Evolutionary conservation across 1,284 basidiomycete genomes (phyloP).

Genomic region (Puccinia sorghi): DNA sequence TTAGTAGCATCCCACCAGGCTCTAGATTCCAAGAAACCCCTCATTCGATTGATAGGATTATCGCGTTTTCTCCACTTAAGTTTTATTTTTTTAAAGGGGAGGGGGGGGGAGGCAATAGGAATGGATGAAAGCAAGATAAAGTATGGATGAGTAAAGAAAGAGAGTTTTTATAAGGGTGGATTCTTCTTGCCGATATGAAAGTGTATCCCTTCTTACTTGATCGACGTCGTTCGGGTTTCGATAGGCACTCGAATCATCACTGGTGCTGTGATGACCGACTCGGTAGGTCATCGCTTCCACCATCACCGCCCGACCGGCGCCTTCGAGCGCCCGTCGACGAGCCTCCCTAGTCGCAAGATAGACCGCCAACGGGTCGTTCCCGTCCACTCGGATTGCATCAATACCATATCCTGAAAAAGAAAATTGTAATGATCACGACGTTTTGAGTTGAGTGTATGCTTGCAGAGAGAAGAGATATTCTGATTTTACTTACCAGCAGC

Average conservation of each 20-base stretch:
- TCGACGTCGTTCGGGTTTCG: constrained; percentile 80
- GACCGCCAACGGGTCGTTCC: constrained; percentile 89
- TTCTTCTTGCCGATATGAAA: background rate
- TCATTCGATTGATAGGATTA: constrained; percentile 82
- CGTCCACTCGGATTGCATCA: constrained; percentile 68
- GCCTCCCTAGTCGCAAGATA: constrained; percentile 78
- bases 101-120: background rate
- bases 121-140: background rate
- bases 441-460: too few species aligned
- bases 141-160: background rate
- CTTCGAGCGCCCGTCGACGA: constrained; percentile 71
- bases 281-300: constrained; percentile 92
- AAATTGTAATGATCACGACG: too few species aligned
- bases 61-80: constrained; percentile 62
- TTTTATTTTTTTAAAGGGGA: constrained; percentile 13
- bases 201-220: constrained; percentile 59
- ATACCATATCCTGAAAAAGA: constrained; percentile 38
- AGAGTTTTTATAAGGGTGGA: constrained; percentile 61
- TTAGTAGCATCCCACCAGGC: constrained; percentile 32
- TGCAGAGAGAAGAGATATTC: background rate
- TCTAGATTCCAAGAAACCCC: constrained; percentile 72
- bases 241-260: constrained; percentile 90
- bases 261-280: constrained; percentile 93
- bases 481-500: constrained; percentile 65
- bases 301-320: constrained; percentile 73